A percentile compares a stretch with the other conserved stretches of the same genome.
These are phyloP conservation scores for Dioszegia crocea DNA, from an alignment of 768 basidiomycete species.

Conservation along the genomic window DNA sequence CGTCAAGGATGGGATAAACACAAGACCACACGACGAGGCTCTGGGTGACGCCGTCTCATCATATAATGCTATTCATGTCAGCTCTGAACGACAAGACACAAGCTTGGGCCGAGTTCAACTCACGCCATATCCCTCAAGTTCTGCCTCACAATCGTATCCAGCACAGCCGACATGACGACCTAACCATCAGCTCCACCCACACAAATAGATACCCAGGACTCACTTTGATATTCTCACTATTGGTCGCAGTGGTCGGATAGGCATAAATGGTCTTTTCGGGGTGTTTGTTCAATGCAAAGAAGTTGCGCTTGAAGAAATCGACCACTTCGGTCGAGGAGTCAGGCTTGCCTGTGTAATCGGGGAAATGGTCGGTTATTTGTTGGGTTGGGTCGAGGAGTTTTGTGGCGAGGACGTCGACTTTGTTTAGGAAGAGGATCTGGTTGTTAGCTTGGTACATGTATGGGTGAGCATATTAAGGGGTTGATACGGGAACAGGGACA, in stretches of 20 bases:
- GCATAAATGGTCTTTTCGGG: slow-evolving; percentile 61
- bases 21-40: too few species aligned
- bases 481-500: background rate
- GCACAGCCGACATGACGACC: slow-evolving; percentile 80
- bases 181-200: slow-evolving; percentile 35
- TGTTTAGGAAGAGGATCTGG: slow-evolving; percentile 91
- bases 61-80: background rate
- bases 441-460: background rate
- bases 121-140: slow-evolving; percentile 33
- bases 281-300: slow-evolving; percentile 70
- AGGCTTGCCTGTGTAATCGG: slow-evolving; percentile 72
- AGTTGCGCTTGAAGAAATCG: slow-evolving; percentile 85
- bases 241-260: slow-evolving; percentile 19
- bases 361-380: slow-evolving; percentile 83
- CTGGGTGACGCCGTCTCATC: background rate
- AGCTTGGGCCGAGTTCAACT: background rate
- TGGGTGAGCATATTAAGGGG: too few species aligned
- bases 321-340: slow-evolving; percentile 70
- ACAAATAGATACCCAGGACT: slow-evolving; percentile 83
- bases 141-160: slow-evolving; percentile 15
- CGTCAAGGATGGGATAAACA: too few species aligned
- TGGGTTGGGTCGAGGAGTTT: slow-evolving; percentile 66
- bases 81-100: too few species aligned
- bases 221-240: slow-evolving; percentile 62
- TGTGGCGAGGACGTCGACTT: slow-evolving; percentile 84